Conservation (phyloP, 176 grass and related monocot species). For the Stipa capillata region DNA sequence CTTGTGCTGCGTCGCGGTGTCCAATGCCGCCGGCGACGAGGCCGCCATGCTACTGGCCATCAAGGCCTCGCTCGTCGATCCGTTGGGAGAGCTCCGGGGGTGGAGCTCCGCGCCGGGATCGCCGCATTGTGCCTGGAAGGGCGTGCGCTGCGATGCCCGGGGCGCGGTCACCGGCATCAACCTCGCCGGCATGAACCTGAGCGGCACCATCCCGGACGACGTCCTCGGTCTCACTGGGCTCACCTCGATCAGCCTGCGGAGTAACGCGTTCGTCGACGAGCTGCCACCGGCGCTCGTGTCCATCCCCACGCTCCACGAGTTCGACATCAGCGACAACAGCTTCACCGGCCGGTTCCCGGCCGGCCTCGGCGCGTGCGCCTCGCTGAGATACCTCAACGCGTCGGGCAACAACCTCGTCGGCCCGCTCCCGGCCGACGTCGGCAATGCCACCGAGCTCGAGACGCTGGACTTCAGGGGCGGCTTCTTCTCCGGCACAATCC, state of each 20-base stretch:
- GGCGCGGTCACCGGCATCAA: slow-evolving; percentile 69
- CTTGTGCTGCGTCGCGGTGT: slow-evolving; percentile 27
- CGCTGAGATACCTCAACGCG: slow-evolving; percentile 52
- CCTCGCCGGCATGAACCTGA: slow-evolving; percentile 72
- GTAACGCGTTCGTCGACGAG: slow-evolving; percentile 56
- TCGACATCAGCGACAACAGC: slow-evolving; percentile 90
- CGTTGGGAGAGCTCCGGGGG: slow-evolving; percentile 34
- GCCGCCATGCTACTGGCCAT: slow-evolving; percentile 48
- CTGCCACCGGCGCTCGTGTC: slow-evolving; percentile 41
- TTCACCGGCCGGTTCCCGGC: slow-evolving; percentile 69
- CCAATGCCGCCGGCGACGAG: slow-evolving; percentile 44
- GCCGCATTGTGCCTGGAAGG: slow-evolving; percentile 63
- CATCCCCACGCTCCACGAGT: slow-evolving; percentile 37
- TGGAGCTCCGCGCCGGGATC: slow-evolving; percentile 37
- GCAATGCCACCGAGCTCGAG: slow-evolving; percentile 51
- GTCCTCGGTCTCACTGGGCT: slow-evolving; percentile 48
- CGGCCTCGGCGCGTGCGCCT: slow-evolving; percentile 45
- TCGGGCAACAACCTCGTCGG: slow-evolving; percentile 94
- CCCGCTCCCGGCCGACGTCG: slow-evolving; percentile 58
- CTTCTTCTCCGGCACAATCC: slow-evolving; percentile 76
- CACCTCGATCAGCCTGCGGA: slow-evolving; percentile 54
- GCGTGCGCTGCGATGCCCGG: slow-evolving; percentile 43
- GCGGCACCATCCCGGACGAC: slow-evolving; percentile 53
- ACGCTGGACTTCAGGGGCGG: slow-evolving; percentile 70
- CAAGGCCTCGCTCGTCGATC: slow-evolving; percentile 58